Evolutionary conservation across 2,329 filamentous ascomycete genomes (phyloP), one percentile per base, ranked within the genome.

Genomic region (Alternaria tenuissima): DNA sequence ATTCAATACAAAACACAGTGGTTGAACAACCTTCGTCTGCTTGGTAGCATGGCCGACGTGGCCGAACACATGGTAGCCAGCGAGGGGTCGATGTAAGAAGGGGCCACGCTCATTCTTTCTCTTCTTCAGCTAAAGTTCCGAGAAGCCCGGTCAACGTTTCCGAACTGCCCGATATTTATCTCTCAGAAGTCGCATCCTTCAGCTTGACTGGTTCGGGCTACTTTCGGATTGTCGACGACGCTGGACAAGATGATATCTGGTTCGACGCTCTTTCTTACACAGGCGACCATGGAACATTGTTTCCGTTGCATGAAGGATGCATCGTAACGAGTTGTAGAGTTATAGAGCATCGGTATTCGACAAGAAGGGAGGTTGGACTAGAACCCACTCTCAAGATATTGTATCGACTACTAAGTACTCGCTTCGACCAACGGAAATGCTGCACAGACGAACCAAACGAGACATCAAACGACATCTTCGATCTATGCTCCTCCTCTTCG

Each of bases 221-320:
- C 22, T 69, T 74, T 28, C 59, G 53, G 16, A 57, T 75, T 18
- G 41, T 49, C 18, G 63, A 64, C 24, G 43, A 60, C 18, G 56
- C 65, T 8, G 49, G 54, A 11, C 42, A 41, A 32, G 49, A 56
- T 4, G 64, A 65, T 30, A 48, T 62, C 6, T 65, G 59, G 51
- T 63, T 69, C 47, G 64, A 69, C 24, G 56, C 63, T 36, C 62
- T 69, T 8, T 55, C 59, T 5, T 52, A 70, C 24, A 52, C 58
- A 8, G 39, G 24, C 2, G 46, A 52, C 11, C 43, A 61, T 11
- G 63, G 69, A 24, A 63, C 65, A 1, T 42, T 73, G 9, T 72
- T 74, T 46, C 67, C 73, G 0, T 58, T 75, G 16, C 73, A 75
- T 24, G 61, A 69, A 16, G 59, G 58, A 5, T 75, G 73, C 48